A percentile compares a stretch with the other conserved stretches of the same genome.
Evolutionary conservation across 1,284 basidiomycete genomes (phyloP).

Genomic region (Leccinum proliferum): DNA sequence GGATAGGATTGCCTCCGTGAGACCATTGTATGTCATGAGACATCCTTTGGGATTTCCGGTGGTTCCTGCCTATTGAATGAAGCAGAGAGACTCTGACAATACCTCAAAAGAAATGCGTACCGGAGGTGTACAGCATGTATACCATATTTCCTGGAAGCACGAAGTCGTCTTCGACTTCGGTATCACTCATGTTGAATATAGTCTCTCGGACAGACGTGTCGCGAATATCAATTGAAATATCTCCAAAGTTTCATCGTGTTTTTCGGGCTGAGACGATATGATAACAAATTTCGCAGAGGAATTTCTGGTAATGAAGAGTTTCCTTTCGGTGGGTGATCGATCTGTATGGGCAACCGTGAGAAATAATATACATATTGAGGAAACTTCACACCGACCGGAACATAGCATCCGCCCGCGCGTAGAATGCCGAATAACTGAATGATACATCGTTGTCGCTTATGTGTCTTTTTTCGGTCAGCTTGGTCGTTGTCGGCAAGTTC

Average conservation of each 20-base stretch:
- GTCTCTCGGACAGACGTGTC: slow-evolving; percentile 20
- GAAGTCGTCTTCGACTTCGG: slow-evolving; percentile 22
- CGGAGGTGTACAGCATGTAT: slow-evolving; percentile 51
- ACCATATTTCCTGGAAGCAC: slow-evolving; percentile 34
- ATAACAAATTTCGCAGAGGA: slow-evolving; percentile 40
- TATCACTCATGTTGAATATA: slow-evolving; percentile 27
- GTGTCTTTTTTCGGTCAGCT: too few species aligned
- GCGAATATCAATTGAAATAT: slow-evolving; percentile 29
- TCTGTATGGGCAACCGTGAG: slow-evolving; percentile 26
- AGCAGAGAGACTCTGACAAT: background rate
- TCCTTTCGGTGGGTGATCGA: slow-evolving; percentile 46
- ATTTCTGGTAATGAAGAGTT: slow-evolving; percentile 42
- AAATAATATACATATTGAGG: slow-evolving; percentile 4
- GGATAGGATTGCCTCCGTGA: slow-evolving; percentile 39
- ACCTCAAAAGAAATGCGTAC: slow-evolving; percentile 19
- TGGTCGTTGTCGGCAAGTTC: too few species aligned
- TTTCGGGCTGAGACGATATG: slow-evolving; percentile 27
- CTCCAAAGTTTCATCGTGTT: slow-evolving; percentile 23
- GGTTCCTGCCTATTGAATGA: slow-evolving; percentile 33
- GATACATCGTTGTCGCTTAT: slow-evolving; percentile 27
- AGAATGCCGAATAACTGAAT: slow-evolving; percentile 44
- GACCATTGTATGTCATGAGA: slow-evolving; percentile 41
- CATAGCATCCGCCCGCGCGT: slow-evolving; percentile 50
- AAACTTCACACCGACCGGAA: slow-evolving; percentile 38
- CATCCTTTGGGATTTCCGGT: slow-evolving; percentile 56